Evolutionary conservation across 352 stramenopile genomes (phyloP).

Genomic region (Phytopythium sindhum): DNA sequence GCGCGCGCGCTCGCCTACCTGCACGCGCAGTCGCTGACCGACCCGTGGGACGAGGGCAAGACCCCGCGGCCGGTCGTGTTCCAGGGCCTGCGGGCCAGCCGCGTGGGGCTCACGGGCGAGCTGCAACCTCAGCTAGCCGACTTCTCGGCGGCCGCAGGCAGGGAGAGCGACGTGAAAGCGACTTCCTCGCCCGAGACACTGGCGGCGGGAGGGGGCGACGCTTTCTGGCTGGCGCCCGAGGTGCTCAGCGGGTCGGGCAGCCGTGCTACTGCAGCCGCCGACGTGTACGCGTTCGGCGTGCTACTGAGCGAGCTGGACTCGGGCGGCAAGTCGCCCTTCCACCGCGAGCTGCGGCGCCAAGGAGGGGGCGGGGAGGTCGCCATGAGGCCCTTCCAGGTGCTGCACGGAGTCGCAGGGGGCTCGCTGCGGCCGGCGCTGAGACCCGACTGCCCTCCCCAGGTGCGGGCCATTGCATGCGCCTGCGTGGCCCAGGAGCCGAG

Average conservation of each 20-base stretch:
- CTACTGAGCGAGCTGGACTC: conserved; percentile 45
- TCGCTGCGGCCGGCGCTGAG: conserved; percentile 29
- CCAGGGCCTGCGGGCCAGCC: conserved; percentile 19
- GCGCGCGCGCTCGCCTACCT: conserved; percentile 21
- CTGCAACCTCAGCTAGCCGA: conserved; percentile 23
- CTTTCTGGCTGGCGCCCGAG: conserved; percentile 45
- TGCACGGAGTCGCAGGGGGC: conserved; percentile 28
- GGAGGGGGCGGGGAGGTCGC: conserved; percentile 11
- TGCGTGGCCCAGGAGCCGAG: conserved; percentile 29
- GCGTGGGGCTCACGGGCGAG: conserved; percentile 20
- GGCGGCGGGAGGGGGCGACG: conserved; percentile 19
- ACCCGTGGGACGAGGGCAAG: too few species aligned
- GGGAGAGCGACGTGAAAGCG: background rate
- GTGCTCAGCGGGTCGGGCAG: conserved; percentile 32
- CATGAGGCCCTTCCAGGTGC: conserved; percentile 24
- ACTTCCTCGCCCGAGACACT: conserved; percentile 24
- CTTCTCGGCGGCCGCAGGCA: conserved; percentile 17
- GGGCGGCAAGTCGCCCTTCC: conserved; percentile 21
- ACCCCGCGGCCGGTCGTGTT: conserved; percentile 11
- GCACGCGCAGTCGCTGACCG: conserved; percentile 7
- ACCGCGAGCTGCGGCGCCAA: conserved; percentile 14
- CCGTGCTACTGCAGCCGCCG: conserved; percentile 45
- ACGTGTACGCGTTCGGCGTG: conserved; percentile 68
- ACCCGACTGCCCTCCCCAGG: conserved; percentile 17
- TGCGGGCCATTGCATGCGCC: conserved; percentile 25